Evolutionary conservation across 768 basidiomycete species (phyloP), one percentile per base, ranked within the genome.

Genomic region (Pleurotus platypus): DNA sequence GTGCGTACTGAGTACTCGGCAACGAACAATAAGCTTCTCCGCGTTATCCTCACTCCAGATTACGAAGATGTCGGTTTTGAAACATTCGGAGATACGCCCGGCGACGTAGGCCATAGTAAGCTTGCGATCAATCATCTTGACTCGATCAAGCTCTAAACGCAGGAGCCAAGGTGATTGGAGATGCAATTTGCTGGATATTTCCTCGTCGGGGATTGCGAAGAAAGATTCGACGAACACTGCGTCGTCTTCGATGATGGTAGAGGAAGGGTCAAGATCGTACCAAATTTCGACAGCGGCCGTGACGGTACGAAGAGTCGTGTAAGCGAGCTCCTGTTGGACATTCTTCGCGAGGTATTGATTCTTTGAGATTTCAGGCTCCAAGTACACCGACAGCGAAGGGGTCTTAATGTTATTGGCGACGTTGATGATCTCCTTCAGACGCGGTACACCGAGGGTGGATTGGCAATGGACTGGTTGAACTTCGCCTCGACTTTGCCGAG

Each of bases 21-120:
- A 96, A 46, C 97, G 96, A 63, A 99, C 90, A 64, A 98, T 83
- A 9, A 98, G 85, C 75, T 98, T 98, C 72, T 96, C 92, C 2
- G 96, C 92, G 73, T 97, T 98, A 72, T 98, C 96, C 79, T 98
- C 96, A 61, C 92, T 94, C 90, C 94, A 97, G 62, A 98, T 97
- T 70, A 98, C 94, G 70, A 98, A 98, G 12, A 98, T 77, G 67
- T 98, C 96, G 2, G 91, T 89, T 69, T 94, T 92, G 79, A 98
- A 98, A 62, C 85, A 94, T 70, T 94, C 91, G 16, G 90, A 89
- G 58, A 99, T 98, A 42, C 90, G 87, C 61, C 90, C 87, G 4
- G 94, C 95, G 43, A 98, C 95, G 62, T 93, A 92, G 47, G 88
- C 81, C 92, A 98, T 98, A 9, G 89, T 91, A 63, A 98, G 79